Conservation (phyloP, 2,329 filamentous ascomycete species). For the Rhytidhysteron rufulum region DNA sequence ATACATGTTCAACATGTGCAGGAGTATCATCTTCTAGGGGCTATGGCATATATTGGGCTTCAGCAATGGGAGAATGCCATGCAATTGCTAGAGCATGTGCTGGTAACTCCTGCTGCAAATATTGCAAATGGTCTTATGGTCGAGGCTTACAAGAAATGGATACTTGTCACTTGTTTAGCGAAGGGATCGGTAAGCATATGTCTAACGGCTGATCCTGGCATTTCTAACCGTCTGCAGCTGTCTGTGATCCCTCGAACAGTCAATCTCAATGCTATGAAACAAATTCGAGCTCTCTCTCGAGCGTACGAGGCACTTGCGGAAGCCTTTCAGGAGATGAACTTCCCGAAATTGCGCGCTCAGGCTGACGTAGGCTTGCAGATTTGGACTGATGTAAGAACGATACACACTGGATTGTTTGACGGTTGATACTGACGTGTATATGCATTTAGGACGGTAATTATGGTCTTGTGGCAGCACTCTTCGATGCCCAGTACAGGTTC, state of each 20-base stretch:
- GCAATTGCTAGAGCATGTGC: constrained; percentile 44
- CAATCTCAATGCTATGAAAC: constrained; percentile 50
- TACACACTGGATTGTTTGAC: background rate
- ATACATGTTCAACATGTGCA: constrained; percentile 54
- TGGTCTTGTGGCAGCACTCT: constrained; percentile 66
- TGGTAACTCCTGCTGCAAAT: constrained; percentile 62
- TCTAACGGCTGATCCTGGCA: background rate
- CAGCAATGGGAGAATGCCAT: constrained; percentile 42
- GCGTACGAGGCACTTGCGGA: constrained; percentile 68
- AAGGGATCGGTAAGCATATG: constrained; percentile 55
- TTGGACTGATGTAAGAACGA: constrained; percentile 55
- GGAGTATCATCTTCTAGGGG: constrained; percentile 50
- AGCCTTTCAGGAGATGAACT: constrained; percentile 61
- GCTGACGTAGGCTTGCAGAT: constrained; percentile 55
- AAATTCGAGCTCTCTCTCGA: constrained; percentile 57
- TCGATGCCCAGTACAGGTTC: constrained; percentile 69
- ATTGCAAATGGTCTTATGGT: constrained; percentile 73
- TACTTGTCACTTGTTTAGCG: constrained; percentile 70
- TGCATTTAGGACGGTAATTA: constrained; percentile 62
- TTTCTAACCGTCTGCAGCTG: constrained; percentile 28
- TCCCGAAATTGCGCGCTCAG: constrained; percentile 60
- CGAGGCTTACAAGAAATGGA: constrained; percentile 89
- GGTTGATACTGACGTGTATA: background rate
- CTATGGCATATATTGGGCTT: constrained; percentile 44
- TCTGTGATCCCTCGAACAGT: constrained; percentile 55